Evolutionary conservation across 2,329 filamentous ascomycete species (phyloP).

Genomic region (Ceratocystis eucalypticola): DNA sequence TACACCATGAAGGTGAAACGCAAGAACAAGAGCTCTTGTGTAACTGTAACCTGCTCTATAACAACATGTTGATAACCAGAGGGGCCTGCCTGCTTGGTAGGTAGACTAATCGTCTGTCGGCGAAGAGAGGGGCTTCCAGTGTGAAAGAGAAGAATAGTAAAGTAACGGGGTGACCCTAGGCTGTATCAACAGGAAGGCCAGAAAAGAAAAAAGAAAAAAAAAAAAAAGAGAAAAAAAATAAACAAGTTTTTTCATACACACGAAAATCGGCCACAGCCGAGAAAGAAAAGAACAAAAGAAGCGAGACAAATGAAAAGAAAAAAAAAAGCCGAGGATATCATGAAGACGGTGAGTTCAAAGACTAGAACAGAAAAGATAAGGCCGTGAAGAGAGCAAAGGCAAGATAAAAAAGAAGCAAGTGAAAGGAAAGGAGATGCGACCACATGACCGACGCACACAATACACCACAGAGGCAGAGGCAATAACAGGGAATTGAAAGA

Average conservation of each 20-base stretch:
- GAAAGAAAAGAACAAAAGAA: slow-evolving; percentile 13
- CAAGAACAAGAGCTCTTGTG: slow-evolving; percentile 14
- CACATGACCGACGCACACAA: slow-evolving; percentile 6
- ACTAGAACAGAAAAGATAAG: slow-evolving; percentile 15
- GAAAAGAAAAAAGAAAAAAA: slow-evolving; percentile 15
- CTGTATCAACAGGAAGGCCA: slow-evolving; percentile 18
- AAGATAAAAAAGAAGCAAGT: slow-evolving; percentile 20
- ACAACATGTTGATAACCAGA: slow-evolving; percentile 5
- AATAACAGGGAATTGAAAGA: slow-evolving; percentile 13
- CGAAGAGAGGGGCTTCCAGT: slow-evolving; percentile 19
- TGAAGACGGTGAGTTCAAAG: slow-evolving; percentile 13
- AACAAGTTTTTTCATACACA: neutral
- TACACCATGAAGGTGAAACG: neutral
- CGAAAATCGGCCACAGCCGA: too few relatives aligned
- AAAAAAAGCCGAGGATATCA: slow-evolving; percentile 11
- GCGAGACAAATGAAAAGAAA: slow-evolving; percentile 3
- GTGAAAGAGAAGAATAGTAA: slow-evolving; percentile 13
- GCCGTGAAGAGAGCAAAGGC: slow-evolving; percentile 7
- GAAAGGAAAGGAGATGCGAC: slow-evolving; percentile 14
- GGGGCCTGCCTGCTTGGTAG: slow-evolving; percentile 17
- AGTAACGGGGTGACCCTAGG: slow-evolving; percentile 18
- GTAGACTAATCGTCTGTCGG: neutral
- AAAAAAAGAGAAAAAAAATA: neutral
- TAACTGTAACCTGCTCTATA: slow-evolving; percentile 5
- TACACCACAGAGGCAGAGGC: neutral